phyloP scores from a whole-genome alignment of 805 yeast genomes.

The Komagataella kurtzmanii region DNA sequence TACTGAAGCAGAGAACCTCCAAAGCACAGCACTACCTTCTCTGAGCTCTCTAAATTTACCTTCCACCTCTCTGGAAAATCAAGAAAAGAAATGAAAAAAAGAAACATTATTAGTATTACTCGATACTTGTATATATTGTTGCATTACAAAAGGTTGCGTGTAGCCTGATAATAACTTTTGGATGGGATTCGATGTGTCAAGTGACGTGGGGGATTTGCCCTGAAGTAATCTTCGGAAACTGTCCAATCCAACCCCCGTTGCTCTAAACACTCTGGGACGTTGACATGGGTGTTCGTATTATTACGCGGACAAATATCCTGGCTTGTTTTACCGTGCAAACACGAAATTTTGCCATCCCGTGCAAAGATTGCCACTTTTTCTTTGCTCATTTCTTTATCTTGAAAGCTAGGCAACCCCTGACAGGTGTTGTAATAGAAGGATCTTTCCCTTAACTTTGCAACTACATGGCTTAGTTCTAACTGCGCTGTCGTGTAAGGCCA shows the following conservation, averaged over 20 bases:
- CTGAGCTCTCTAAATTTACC: slow-evolving; percentile 31
- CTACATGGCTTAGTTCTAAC: neutral
- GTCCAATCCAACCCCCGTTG: neutral
- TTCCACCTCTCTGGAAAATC: neutral
- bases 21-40: slow-evolving; percentile 25
- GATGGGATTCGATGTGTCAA: neutral
- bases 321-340: neutral
- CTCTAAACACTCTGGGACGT: neutral
- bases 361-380: neutral
- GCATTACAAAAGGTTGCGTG: neutral
- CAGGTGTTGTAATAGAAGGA: neutral
- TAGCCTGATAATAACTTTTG: neutral
- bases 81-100: neutral
- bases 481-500: neutral
- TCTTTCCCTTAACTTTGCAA: neutral
- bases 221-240: neutral
- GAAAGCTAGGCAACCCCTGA: neutral
- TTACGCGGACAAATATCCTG: neutral
- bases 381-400: neutral
- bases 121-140: neutral
- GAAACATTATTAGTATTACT: neutral
- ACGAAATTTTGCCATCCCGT: neutral
- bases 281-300: neutral
- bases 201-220: neutral
- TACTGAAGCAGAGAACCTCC: neutral